Percentiles rank a stretch among this genome's conserved stretches.
phyloP scores from a whole-genome alignment of 345 rosid genomes.

The Bruguiera sexangula region DNA sequence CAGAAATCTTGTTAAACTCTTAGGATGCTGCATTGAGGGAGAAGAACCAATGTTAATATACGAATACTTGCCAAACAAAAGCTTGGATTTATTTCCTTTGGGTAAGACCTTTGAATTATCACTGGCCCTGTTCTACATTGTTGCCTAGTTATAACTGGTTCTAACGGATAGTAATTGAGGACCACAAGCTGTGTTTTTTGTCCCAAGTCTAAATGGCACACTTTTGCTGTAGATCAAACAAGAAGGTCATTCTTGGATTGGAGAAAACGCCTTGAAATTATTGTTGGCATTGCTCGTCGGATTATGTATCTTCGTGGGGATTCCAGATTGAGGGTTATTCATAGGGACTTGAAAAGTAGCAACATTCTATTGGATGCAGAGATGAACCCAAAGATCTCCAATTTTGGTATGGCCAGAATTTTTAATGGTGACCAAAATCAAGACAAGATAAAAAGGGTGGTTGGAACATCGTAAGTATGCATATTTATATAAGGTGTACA shows the following conservation, averaged over 20 bases:
- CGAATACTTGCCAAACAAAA: too few species aligned
- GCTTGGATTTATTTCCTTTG: too few species aligned
- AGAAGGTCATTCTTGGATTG: slow-evolving; percentile 43
- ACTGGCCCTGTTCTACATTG: not conserved
- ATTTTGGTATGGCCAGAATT: too few species aligned
- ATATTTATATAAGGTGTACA: too few species aligned
- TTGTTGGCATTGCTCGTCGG: slow-evolving; percentile 61
- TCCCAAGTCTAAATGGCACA: not conserved
- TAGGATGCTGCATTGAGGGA: too few species aligned
- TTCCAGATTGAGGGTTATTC: slow-evolving; percentile 69
- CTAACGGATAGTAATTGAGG: not conserved
- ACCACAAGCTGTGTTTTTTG: not conserved
- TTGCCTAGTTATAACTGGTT: not conserved
- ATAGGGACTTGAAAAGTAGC: slow-evolving; percentile 66
- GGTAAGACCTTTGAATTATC: not conserved
- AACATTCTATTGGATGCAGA: slow-evolving; percentile 42
- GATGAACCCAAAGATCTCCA: too few species aligned
- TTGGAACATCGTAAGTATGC: slow-evolving; percentile 63
- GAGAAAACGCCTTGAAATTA: slow-evolving; percentile 50
- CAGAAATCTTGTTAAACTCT: too few species aligned
- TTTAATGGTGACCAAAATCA: not conserved
- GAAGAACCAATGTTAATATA: too few species aligned
- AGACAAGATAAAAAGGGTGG: slow-evolving; percentile 50
- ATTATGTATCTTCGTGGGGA: slow-evolving; percentile 67
- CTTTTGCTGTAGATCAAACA: slow-evolving; percentile 32